Percentiles rank a stretch among this genome's conserved stretches.
phyloP scores from a whole-genome alignment of 1,284 basidiomycete genomes.

The Pseudozyma tsukubaensis region DNA sequence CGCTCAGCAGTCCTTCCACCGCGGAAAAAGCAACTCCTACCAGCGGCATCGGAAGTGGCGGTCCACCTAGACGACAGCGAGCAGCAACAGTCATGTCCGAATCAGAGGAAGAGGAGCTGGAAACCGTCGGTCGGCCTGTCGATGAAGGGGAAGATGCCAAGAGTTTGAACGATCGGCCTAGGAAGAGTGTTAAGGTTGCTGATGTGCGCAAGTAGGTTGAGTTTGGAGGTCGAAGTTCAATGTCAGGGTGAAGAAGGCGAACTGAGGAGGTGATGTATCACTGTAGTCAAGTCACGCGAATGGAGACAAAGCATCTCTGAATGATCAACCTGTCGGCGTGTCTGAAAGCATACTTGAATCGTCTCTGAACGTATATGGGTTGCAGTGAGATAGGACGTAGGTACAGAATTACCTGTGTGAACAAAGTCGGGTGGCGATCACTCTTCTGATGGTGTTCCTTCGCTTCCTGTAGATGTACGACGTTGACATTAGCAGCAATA shows the following conservation, averaged over 20 bases:
- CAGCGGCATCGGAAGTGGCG: neutral
- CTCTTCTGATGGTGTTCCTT: slow-evolving; percentile 51
- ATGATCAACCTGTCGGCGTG: too few species aligned
- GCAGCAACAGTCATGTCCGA: slow-evolving; percentile 47
- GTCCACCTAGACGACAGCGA: slow-evolving; percentile 12
- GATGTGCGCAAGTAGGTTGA: too few species aligned
- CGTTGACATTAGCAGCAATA: too few species aligned
- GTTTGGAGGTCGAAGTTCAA: neutral
- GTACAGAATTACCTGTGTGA: neutral
- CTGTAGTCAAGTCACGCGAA: too few species aligned
- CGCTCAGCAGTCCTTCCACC: too few species aligned
- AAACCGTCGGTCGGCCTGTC: slow-evolving; percentile 31
- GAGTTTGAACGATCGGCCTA: slow-evolving; percentile 24
- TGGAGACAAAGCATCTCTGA: too few species aligned
- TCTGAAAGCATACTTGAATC: too few species aligned
- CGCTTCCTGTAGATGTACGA: slow-evolving; percentile 50
- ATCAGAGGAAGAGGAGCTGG: slow-evolving; percentile 41
- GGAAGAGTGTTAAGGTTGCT: slow-evolving; percentile 39
- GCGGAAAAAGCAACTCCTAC: neutral
- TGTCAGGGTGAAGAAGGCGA: too few species aligned
- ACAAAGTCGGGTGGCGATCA: slow-evolving; percentile 1
- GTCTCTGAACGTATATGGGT: neutral
- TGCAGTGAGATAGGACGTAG: neutral
- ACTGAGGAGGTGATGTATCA: too few species aligned
- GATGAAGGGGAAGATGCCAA: slow-evolving; percentile 4